Evolutionary conservation across 176 grass and related monocot genomes (phyloP).

Genomic region (Bonia amplexicaulis): DNA sequence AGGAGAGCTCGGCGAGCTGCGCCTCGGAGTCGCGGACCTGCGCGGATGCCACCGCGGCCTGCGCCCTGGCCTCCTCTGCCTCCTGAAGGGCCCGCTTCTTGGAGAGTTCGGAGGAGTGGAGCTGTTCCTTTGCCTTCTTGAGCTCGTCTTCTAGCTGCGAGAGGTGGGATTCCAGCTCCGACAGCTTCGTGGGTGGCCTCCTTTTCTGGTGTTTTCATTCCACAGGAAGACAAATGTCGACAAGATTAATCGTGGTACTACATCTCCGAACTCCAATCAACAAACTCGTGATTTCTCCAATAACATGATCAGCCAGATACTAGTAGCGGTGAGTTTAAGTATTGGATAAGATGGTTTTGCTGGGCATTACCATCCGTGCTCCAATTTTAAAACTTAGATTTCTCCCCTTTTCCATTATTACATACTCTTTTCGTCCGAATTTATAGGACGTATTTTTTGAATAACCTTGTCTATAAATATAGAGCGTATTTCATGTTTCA

Average conservation of each 20-base stretch:
- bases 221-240: slow-evolving; percentile 22
- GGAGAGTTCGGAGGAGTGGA: slow-evolving; percentile 56
- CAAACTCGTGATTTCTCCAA: not conserved
- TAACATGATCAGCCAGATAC: not conserved
- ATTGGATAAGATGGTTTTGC: not conserved
- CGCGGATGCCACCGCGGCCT: slow-evolving; percentile 34
- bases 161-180: slow-evolving; percentile 63
- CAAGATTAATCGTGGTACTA: slow-evolving; percentile 11
- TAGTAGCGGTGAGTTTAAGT: not conserved
- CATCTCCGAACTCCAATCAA: not conserved
- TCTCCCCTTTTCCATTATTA: not conserved
- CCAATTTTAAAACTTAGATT: not conserved
- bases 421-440: not conserved
- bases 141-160: slow-evolving; percentile 73
- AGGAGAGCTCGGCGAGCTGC: slow-evolving; percentile 57
- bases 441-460: too few relatives aligned
- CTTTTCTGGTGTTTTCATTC: slow-evolving; percentile 49
- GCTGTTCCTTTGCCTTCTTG: slow-evolving; percentile 73
- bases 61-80: slow-evolving; percentile 52
- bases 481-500: too few relatives aligned
- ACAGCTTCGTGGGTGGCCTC: slow-evolving; percentile 55
- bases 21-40: slow-evolving; percentile 42
- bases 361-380: not conserved
- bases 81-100: slow-evolving; percentile 72
- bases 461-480: too few relatives aligned